phyloP scores from a whole-genome alignment of 257 asterid genomes.

The Nicotiana tabacum region DNA sequence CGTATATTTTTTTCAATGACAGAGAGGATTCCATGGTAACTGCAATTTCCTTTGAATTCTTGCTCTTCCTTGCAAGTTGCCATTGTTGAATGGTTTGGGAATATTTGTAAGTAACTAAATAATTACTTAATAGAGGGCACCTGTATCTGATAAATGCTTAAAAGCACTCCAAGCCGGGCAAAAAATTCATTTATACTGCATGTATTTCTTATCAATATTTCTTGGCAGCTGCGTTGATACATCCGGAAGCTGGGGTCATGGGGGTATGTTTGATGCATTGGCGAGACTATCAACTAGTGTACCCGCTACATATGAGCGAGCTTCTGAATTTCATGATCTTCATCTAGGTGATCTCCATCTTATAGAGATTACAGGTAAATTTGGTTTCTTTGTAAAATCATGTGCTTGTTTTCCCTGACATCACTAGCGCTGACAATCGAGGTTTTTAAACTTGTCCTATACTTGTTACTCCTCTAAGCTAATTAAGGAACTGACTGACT shows the following conservation, averaged over 20 bases:
- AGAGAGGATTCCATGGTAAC: neutral
- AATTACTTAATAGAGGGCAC: neutral
- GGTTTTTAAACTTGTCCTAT: neutral
- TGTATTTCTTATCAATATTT: constrained; percentile 14
- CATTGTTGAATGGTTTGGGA: neutral
- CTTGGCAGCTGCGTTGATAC: constrained; percentile 76
- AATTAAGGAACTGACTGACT: neutral
- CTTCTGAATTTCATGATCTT: constrained; percentile 84
- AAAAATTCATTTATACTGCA: neutral
- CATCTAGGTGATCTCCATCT: constrained; percentile 90
- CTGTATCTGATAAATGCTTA: neutral
- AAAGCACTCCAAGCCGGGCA: neutral
- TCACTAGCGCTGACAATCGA: neutral
- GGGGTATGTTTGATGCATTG: constrained; percentile 87
- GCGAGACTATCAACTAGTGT: constrained; percentile 53
- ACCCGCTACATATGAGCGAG: constrained; percentile 67
- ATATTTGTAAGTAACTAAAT: neutral
- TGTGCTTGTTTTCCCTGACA: constrained; percentile 1
- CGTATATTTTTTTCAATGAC: neutral
- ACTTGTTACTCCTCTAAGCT: neutral
- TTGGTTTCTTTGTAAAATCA: constrained; percentile 1
- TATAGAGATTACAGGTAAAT: constrained; percentile 57
- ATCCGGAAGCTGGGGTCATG: constrained; percentile 97
- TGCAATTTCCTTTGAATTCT: neutral
- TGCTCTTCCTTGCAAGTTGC: neutral